Conservation (phyloP, 306 rosid genomes). For the Glycyrrhiza uralensis region DNA sequence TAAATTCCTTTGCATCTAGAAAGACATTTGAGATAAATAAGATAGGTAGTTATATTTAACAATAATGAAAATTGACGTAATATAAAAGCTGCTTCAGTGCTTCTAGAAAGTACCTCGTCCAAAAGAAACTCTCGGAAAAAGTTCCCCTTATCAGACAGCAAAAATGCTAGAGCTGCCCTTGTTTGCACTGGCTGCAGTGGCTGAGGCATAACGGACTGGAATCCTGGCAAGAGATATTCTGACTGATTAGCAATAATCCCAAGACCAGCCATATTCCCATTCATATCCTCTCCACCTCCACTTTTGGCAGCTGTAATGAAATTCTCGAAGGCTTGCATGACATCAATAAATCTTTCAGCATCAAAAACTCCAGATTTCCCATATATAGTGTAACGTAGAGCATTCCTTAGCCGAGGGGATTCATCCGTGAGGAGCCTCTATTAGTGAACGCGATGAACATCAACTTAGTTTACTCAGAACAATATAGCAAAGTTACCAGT, state of each 20-base stretch:
- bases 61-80: conserved; percentile 9
- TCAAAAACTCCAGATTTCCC: conserved; percentile 94
- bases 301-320: conserved; percentile 98
- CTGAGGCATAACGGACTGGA: conserved; percentile 44
- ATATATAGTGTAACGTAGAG: conserved; percentile 90
- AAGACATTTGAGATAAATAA: background rate
- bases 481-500: background rate
- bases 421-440: conserved; percentile 98
- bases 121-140: conserved; percentile 96
- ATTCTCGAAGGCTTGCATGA: conserved; percentile 98
- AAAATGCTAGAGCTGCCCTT: conserved; percentile 87
- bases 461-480: conserved; percentile 17
- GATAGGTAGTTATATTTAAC: background rate
- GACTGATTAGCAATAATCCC: conserved; percentile 54
- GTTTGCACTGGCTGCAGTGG: conserved; percentile 70
- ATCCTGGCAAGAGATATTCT: conserved; percentile 44
- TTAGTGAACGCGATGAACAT: conserved; percentile 24
- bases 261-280: conserved; percentile 90
- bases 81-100: conserved; percentile 20
- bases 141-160: conserved; percentile 84
- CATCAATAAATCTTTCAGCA: conserved; percentile 97
- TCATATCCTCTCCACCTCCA: conserved; percentile 88
- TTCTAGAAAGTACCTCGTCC: conserved; percentile 73
- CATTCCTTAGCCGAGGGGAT: conserved; percentile 86
- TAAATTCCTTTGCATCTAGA: background rate